These are phyloP conservation scores for Brasenia schreberi DNA, from an alignment of 164 flowering plant genomes.

Conservation along the genomic window DNA sequence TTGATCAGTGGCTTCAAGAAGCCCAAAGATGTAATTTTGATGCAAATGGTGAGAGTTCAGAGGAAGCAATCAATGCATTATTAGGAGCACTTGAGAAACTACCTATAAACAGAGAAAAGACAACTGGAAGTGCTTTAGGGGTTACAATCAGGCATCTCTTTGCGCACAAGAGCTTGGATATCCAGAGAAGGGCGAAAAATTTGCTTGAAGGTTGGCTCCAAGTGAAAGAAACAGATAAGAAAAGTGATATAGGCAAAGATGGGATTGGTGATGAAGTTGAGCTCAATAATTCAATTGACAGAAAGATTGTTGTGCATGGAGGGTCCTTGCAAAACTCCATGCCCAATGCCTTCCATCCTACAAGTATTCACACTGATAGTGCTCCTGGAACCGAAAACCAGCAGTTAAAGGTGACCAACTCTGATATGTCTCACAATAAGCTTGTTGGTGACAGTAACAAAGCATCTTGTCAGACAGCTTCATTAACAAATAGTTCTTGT, in stretches of 20 bases:
- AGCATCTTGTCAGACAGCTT: neutral
- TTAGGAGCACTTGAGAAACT: conserved; percentile 64
- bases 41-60: conserved; percentile 32
- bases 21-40: conserved; percentile 33
- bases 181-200: conserved; percentile 48
- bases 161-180: conserved; percentile 32
- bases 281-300: neutral
- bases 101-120: conserved; percentile 29
- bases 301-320: neutral
- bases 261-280: conserved; percentile 9
- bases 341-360: neutral
- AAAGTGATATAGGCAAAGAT: conserved; percentile 11
- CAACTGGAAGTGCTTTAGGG: conserved; percentile 42
- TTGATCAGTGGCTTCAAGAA: conserved; percentile 68
- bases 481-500: neutral
- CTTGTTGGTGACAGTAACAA: neutral
- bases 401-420: neutral
- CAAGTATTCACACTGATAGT: neutral
- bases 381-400: neutral
- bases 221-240: conserved; percentile 9
- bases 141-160: conserved; percentile 42
- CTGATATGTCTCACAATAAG: neutral
- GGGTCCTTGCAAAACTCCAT: neutral
- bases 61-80: conserved; percentile 46
- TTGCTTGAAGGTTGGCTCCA: conserved; percentile 45